Conservation (phyloP, 2,329 filamentous ascomycete species). For the Chaetomium olivaceum region DNA sequence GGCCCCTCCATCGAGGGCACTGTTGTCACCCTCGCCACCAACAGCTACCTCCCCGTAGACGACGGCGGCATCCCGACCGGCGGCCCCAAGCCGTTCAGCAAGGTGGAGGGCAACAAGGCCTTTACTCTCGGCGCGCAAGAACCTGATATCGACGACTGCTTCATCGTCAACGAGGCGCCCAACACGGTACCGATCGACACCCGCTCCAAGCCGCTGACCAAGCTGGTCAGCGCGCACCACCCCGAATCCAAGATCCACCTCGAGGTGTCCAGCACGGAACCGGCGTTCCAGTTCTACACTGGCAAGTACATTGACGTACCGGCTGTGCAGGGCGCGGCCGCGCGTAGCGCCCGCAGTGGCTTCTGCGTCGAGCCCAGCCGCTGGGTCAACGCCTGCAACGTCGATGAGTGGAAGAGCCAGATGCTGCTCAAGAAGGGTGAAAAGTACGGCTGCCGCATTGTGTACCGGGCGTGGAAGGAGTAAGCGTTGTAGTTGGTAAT, state of each 20-base stretch:
- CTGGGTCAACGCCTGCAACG: slow-evolving; percentile 86
- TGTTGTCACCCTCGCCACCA: slow-evolving; percentile 65
- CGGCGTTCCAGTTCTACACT: slow-evolving; percentile 96
- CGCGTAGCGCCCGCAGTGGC: slow-evolving; percentile 67
- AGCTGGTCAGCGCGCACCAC: slow-evolving; percentile 72
- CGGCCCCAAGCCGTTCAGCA: slow-evolving; percentile 63
- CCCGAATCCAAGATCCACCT: slow-evolving; percentile 74
- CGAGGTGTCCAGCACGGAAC: slow-evolving; percentile 87
- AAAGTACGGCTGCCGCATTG: slow-evolving; percentile 75
- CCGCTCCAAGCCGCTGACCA: slow-evolving; percentile 60
- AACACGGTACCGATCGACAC: slow-evolving; percentile 65
- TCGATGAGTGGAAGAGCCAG: slow-evolving; percentile 76
- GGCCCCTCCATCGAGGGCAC: slow-evolving; percentile 56
- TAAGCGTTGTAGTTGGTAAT: slow-evolving; percentile 35
- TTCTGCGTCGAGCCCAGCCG: slow-evolving; percentile 93
- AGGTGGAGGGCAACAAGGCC: slow-evolving; percentile 62
- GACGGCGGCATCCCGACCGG: slow-evolving; percentile 72
- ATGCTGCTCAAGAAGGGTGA: slow-evolving; percentile 81
- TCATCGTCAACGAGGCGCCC: slow-evolving; percentile 70
- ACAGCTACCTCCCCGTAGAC: slow-evolving; percentile 73
- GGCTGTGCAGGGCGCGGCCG: slow-evolving; percentile 60
- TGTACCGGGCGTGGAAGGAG: slow-evolving; percentile 84
- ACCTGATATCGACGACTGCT: slow-evolving; percentile 87
- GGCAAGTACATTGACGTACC: slow-evolving; percentile 82
- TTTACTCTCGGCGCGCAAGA: slow-evolving; percentile 72